These are phyloP conservation scores for Claviceps africana DNA, from an alignment of 2,329 filamentous ascomycete species.

Conservation along the genomic window DNA sequence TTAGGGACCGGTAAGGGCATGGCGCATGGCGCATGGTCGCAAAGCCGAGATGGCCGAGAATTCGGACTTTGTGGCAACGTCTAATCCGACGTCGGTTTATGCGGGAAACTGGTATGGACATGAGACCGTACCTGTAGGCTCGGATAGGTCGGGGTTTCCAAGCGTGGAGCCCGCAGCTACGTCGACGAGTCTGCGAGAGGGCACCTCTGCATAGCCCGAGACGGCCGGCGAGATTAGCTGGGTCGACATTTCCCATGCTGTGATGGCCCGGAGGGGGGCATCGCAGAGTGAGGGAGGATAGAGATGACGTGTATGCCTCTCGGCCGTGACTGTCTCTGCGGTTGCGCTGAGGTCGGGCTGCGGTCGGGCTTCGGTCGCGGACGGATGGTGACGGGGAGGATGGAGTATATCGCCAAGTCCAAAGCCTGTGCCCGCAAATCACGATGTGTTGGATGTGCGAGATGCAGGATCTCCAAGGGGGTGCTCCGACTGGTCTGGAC, in stretches of 20 bases:
- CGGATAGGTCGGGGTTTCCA: constrained; percentile 14
- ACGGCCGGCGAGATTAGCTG: constrained; percentile 15
- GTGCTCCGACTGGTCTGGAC: background rate
- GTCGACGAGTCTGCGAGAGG: constrained; percentile 13
- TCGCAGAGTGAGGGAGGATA: background rate
- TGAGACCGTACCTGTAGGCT: constrained; percentile 16
- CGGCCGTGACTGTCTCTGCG: background rate
- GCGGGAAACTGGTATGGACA: background rate
- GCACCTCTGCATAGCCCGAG: constrained; percentile 15
- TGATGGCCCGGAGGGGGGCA: background rate
- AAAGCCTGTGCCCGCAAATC: background rate
- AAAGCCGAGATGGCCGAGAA: background rate
- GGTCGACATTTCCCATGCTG: constrained; percentile 24
- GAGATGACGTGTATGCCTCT: background rate
- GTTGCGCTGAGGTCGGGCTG: no score
- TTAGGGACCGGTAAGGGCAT: background rate
- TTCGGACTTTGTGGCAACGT: background rate
- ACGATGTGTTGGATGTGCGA: background rate
- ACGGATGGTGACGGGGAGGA: background rate
- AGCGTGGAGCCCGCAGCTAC: constrained; percentile 12
- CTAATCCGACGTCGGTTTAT: background rate
- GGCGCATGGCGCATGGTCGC: no score
- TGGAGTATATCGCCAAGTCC: background rate
- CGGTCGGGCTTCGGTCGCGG: no score
- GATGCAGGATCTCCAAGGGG: background rate